phyloP scores from a whole-genome alignment of 306 rosid genomes.

The Vicia sativa region DNA sequence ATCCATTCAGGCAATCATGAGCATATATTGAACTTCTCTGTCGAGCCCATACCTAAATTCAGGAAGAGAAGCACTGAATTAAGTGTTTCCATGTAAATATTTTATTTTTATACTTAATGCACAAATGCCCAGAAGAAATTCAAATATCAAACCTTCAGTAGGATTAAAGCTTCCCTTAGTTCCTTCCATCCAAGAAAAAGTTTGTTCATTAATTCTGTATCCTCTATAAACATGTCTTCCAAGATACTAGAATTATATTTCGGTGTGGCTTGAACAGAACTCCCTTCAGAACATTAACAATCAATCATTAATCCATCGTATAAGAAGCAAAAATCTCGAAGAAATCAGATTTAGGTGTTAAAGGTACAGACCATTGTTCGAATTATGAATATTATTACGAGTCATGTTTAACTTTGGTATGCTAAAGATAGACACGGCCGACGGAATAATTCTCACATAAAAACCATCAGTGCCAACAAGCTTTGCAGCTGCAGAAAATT shows the following conservation, averaged over 20 bases:
- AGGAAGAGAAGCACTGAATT: conserved; percentile 29
- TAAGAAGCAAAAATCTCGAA: not conserved
- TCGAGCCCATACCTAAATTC: conserved; percentile 83
- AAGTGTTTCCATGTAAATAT: not conserved
- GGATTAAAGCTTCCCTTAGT: conserved; percentile 63
- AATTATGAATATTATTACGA: conserved; percentile 70
- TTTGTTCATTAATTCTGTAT: conserved; percentile 50
- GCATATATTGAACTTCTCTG: conserved; percentile 64
- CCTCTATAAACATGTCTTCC: conserved; percentile 88
- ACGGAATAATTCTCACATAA: conserved; percentile 67
- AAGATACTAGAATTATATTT: conserved; percentile 85
- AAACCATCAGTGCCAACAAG: conserved; percentile 56
- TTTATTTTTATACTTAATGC: not conserved
- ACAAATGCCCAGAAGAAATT: not conserved
- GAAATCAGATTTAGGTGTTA: conserved; percentile 22
- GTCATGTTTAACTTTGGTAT: conserved; percentile 59
- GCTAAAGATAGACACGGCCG: conserved; percentile 60
- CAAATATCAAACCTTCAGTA: conserved; percentile 68
- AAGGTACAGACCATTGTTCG: conserved; percentile 58
- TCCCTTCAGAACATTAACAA: conserved; percentile 51
- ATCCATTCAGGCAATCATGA: conserved; percentile 87
- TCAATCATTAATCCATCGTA: conserved; percentile 24
- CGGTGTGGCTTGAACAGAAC: conserved; percentile 63
- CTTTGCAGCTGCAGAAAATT: conserved; percentile 52
- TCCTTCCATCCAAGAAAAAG: conserved; percentile 71